Percentiles rank a stretch among this genome's conserved stretches.
Evolutionary conservation across 75 land plant species (phyloP).

Genomic region (Azolla pinnata): DNA sequence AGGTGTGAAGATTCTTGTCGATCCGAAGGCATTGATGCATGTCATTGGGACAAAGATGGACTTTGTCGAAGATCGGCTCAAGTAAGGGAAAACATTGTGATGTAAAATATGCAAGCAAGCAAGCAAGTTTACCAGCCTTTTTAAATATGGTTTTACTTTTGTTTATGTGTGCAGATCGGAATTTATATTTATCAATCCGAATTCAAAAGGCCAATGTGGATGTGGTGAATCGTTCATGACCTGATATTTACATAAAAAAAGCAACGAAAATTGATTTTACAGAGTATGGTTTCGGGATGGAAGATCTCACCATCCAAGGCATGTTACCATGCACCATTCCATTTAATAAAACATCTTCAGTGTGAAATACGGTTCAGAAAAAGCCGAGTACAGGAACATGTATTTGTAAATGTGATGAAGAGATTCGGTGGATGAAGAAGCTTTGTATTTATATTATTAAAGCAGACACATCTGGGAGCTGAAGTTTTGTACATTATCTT

Average conservation of each 20-base stretch:
- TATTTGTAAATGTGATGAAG: too few relatives aligned
- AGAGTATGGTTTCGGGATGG: too few relatives aligned
- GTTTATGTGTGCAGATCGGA: slow-evolving; percentile 54
- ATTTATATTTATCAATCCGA: slow-evolving; percentile 85
- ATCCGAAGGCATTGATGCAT: slow-evolving; percentile 95
- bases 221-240: slow-evolving; percentile 95
- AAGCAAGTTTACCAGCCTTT: neutral
- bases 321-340: too few relatives aligned
- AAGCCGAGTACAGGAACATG: too few relatives aligned
- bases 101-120: neutral
- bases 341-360: too few relatives aligned
- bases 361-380: too few relatives aligned
- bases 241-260: slow-evolving; percentile 10
- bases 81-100: slow-evolving; percentile 24
- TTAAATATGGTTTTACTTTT: neutral
- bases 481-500: too few relatives aligned
- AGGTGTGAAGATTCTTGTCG: slow-evolving; percentile 84
- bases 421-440: too few relatives aligned
- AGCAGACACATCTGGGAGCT: too few relatives aligned
- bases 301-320: too few relatives aligned
- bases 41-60: slow-evolving; percentile 96
- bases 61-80: slow-evolving; percentile 76
- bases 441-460: too few relatives aligned
- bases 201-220: slow-evolving; percentile 88
- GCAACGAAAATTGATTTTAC: too few relatives aligned